phyloP scores from a whole-genome alignment of 331 rosid species.

The Acacia pycnantha region DNA sequence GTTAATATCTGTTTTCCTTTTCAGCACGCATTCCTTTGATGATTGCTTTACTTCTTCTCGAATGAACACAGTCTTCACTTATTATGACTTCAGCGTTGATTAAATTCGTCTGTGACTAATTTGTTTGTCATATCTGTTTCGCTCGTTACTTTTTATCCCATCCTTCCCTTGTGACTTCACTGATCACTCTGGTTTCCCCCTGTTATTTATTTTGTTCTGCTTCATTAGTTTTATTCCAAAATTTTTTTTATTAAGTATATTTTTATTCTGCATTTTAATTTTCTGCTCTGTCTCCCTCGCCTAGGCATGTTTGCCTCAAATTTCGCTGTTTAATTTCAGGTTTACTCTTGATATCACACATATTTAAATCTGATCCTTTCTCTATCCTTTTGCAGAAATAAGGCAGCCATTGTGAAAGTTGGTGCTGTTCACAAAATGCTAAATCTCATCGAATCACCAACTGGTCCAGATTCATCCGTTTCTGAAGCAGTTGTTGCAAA shows the following conservation, averaged over 20 bases:
- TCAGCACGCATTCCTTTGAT: background rate
- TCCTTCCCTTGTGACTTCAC: background rate
- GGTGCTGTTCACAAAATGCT: slow-evolving; percentile 94
- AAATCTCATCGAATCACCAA: slow-evolving; percentile 63
- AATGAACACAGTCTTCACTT: background rate
- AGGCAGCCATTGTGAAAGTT: slow-evolving; percentile 87
- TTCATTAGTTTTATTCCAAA: background rate
- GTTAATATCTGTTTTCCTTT: background rate
- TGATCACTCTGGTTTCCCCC: background rate
- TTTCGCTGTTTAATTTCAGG: background rate
- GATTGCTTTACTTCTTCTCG: background rate
- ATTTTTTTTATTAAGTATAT: background rate
- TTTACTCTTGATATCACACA: background rate
- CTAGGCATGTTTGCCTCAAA: background rate
- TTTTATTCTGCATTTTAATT: background rate
- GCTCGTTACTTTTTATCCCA: background rate
- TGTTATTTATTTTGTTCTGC: background rate
- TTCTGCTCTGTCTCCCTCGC: background rate
- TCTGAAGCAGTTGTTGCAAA: slow-evolving; percentile 87
- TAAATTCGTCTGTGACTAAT: background rate
- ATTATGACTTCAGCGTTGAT: background rate
- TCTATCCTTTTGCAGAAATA: slow-evolving; percentile 57
- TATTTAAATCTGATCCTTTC: background rate
- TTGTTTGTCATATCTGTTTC: slow-evolving; percentile 14
- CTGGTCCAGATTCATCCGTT: slow-evolving; percentile 50